Evolutionary conservation across 2,329 filamentous ascomycete genomes (phyloP), one percentile per base, ranked within the genome.

Genomic region (Trichocomaceae sp.): DNA sequence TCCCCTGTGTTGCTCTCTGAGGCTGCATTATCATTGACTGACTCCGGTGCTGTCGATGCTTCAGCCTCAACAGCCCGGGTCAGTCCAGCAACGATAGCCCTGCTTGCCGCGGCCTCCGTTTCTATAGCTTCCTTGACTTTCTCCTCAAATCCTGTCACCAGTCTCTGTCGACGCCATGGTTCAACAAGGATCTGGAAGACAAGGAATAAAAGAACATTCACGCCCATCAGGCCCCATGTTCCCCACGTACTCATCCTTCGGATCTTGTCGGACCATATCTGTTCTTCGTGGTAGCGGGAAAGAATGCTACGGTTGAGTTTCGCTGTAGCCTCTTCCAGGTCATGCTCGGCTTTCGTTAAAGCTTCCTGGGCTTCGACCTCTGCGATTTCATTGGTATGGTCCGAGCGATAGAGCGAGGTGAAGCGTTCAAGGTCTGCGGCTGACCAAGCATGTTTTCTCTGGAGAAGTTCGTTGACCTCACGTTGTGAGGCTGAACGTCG

Each of bases 231-330:
- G 0, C 92, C 93, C 84, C 95, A 97, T 0, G 93, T 99, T 35
- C 95, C 92, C 93, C 93, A 99, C 0, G 93, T 99, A 69, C 88
- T 93, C 79, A 96, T 96, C 61, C 93, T 81, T 35, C 93, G 81
- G 68, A 99, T 99, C 63, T 95, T 92, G 70, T 99, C 93, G 67
- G 89, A 95, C 93, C 93, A 99, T 55, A 99, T 95, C 75, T 99
- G 93, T 76, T 99, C 93, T 74, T 99, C 93, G 71, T 99, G 93
- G 72, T 99, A 99, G 58, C 95, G 83, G 58, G 87, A 87, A 50
- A 96, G 77, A 63, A 97, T 96, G 50, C 86, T 84, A 58, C 86
- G 84, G 67, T 87, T 92, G 52, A 99, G 76, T 63, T 85, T 82
- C 51, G 84, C 82, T 54, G 85, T 82, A 0, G 90, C 81, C 58